These are phyloP conservation scores for Eucalyptus paniculata DNA, from an alignment of 345 rosid species.

Conservation along the genomic window DNA sequence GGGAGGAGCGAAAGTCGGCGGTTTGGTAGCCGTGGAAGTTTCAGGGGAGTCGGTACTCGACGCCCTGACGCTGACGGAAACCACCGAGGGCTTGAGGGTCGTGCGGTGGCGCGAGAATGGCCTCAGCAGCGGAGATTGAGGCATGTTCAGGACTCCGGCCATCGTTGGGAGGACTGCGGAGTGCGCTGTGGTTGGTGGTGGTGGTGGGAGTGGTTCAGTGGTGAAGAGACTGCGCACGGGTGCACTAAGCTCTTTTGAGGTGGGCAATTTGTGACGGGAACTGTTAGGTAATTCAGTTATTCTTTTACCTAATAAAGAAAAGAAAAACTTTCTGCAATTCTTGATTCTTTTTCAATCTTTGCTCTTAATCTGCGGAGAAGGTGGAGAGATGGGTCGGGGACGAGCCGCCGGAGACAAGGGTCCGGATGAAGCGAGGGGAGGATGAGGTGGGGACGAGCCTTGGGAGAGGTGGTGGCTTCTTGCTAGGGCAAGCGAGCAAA, in stretches of 20 bases:
- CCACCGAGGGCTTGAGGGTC: constrained; percentile 1
- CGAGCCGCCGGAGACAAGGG: neutral
- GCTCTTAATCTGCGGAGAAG: neutral
- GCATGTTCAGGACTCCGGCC: constrained; percentile 50
- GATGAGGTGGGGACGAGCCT: neutral
- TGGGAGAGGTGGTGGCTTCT: accelerated
- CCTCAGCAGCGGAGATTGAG: constrained; percentile 18
- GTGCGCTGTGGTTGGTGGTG: neutral
- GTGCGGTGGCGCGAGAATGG: constrained; percentile 6
- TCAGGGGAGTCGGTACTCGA: constrained; percentile 25
- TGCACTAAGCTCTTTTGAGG: neutral
- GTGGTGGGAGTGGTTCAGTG: neutral
- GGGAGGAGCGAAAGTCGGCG: constrained; percentile 26
- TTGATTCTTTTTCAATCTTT: neutral
- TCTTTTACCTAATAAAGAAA: neutral
- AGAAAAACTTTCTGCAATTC: neutral
- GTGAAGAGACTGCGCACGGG: neutral
- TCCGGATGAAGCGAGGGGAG: neutral
- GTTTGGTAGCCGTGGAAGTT: constrained; percentile 15
- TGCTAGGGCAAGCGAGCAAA: neutral
- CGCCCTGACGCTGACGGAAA: constrained; percentile 16
- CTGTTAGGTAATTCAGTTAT: neutral
- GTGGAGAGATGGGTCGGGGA: neutral
- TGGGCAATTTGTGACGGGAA: neutral
- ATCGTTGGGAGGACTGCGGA: constrained; percentile 1